Evolutionary conservation across 2,329 filamentous ascomycete genomes (phyloP).

Genomic region (Fusarium sp.): DNA sequence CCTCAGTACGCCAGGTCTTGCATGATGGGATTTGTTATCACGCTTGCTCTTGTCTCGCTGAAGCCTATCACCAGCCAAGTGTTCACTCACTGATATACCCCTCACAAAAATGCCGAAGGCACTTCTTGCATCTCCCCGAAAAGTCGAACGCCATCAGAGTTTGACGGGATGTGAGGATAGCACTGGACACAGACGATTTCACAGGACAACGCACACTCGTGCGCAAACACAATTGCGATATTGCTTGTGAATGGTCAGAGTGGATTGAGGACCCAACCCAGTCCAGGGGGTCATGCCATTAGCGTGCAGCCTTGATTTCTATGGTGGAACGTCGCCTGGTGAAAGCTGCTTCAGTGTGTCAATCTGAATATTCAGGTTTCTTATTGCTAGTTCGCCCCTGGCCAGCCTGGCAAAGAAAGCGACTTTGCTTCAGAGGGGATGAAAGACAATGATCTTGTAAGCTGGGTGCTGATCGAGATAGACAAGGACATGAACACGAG

Average conservation of each 20-base stretch:
- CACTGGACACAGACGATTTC: neutral
- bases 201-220: conserved; percentile 3
- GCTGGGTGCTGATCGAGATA: neutral
- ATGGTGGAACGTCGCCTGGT: conserved; percentile 16
- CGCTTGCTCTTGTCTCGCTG: conserved; percentile 4
- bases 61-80: conserved; percentile 7
- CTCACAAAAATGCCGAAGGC: conserved; percentile 10
- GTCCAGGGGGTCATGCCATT: conserved; percentile 22
- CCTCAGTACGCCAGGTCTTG: neutral
- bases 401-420: conserved; percentile 16
- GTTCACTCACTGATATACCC: neutral
- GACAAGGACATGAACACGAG: conserved; percentile 15
- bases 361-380: conserved; percentile 12
- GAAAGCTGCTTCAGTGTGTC: conserved; percentile 6
- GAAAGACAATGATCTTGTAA: conserved; percentile 1
- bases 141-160: conserved; percentile 13
- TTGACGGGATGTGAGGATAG: neutral
- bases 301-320: conserved; percentile 30
- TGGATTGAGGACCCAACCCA: conserved; percentile 28
- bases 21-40: neutral
- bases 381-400: conserved; percentile 9
- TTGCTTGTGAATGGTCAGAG: conserved; percentile 25
- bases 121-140: conserved; percentile 21
- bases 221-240: conserved; percentile 25
- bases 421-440: conserved; percentile 1